These are phyloP conservation scores for Leucocoprinus leucothites DNA, from an alignment of 768 basidiomycete species.

Conservation along the genomic window DNA sequence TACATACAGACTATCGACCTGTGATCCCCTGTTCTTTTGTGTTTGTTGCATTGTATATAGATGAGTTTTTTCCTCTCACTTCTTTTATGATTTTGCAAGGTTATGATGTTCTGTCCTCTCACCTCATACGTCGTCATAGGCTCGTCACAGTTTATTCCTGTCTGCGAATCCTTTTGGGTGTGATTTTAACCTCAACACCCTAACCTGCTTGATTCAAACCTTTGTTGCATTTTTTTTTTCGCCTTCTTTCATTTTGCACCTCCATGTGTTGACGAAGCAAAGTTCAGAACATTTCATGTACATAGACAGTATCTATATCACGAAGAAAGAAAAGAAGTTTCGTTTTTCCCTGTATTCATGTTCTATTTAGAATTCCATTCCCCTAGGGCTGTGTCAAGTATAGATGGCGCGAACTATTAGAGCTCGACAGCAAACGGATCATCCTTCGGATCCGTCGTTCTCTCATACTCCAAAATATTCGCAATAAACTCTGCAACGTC, in stretches of 20 bases:
- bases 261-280: not conserved
- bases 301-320: conserved; percentile 1
- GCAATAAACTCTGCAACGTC: conserved; percentile 28
- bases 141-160: too few relatives aligned
- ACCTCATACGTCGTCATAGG: too few relatives aligned
- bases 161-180: not conserved
- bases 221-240: not conserved
- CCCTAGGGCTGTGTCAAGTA: too few relatives aligned
- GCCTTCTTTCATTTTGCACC: too few relatives aligned
- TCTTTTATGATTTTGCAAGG: conserved; percentile 1
- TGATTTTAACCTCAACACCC: not conserved
- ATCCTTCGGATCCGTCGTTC: conserved; percentile 31
- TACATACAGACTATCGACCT: not conserved
- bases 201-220: too few relatives aligned
- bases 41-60: conserved; percentile 6
- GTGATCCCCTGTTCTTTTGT: not conserved
- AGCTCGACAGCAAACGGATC: conserved; percentile 35
- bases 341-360: not conserved
- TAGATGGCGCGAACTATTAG: not conserved
- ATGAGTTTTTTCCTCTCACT: not conserved
- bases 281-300: not conserved
- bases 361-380: too few relatives aligned
- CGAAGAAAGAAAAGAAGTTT: not conserved
- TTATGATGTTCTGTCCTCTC: not conserved
- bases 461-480: conserved; percentile 35